Base-by-base conservation (phyloP, 2,329 filamentous ascomycete genomes). In the Fusarium globosum region DNA sequence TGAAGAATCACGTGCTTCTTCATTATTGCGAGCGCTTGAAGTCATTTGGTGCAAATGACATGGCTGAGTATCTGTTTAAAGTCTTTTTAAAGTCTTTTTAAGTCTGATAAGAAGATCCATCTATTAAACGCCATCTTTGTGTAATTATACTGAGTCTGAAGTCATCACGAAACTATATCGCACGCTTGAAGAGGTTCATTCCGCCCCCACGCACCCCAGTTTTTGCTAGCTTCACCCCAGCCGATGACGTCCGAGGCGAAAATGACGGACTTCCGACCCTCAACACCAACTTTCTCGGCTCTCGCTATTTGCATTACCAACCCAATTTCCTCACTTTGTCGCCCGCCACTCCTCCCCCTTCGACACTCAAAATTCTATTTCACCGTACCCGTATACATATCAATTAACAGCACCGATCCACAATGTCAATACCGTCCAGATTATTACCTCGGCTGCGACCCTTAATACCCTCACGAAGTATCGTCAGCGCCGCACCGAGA, bases 161-260 rank as follows among this genome's bases (percentile, higher is more conserved):
- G n/a, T 12, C 26, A 26, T 26, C 49, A 21, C n/a, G n/a, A 26
- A 21, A 26, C 5, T 15, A 10, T 20, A 38, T 14, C 11, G 15
- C 18, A 10, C 13, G 18, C 39, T 23, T 14, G 3, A 36, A 36
- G n/a, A 53, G 51, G 35, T 21, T 38, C 30, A 58, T 16, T 20
- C 23, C 1, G 26, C 26, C 41, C 46, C 28, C 36, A 23, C 41
- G 26, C 48, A 55, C 58, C 68, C 67, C 43, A 8, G 13, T 12
- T 11, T 46, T 59, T 23, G 13, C 59, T 59, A 38, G 51, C 39
- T 12, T 33, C 41, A 58, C 57, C 73, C 68, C 65, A 49, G 67
- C 78, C 78, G 79, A 81, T 81, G 80, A 81, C 79, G 79, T 81
- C 77, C 76, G 79, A 74, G 76, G 77, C 74, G 73, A 74, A 73